phyloP scores from a whole-genome alignment of 345 rosid genomes.

The Hibiscus tridactylites region DNA sequence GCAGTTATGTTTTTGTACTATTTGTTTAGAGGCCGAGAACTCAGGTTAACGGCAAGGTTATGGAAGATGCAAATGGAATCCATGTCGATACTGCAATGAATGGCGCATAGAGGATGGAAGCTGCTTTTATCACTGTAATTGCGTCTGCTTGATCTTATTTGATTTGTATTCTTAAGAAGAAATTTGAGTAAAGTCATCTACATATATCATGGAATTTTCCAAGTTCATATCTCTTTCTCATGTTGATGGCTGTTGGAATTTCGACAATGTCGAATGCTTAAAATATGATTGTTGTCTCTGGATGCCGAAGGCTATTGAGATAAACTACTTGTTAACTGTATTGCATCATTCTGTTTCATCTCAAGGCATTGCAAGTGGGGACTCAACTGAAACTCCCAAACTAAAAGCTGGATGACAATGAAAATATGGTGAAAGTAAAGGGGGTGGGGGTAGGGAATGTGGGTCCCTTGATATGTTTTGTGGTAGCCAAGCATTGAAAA shows the following conservation, averaged over 20 bases:
- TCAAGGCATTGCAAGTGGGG: not conserved
- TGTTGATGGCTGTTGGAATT: not conserved
- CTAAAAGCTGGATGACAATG: not conserved
- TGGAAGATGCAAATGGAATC: constrained; percentile 55
- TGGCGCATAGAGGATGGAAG: constrained; percentile 50
- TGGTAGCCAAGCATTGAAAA: no score
- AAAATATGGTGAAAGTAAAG: not conserved
- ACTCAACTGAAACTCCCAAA: not conserved
- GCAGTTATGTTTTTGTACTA: not conserved
- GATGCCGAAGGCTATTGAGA: constrained; percentile 10
- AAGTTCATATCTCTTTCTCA: not conserved
- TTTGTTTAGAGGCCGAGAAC: constrained; percentile 62
- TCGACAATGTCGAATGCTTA: not conserved
- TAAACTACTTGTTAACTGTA: not conserved
- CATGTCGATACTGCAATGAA: constrained; percentile 65
- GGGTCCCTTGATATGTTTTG: not conserved
- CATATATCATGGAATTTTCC: constrained; percentile 18
- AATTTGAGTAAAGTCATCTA: constrained; percentile 7
- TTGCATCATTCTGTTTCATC: not conserved
- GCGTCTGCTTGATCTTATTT: constrained; percentile 9
- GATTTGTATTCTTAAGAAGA: constrained; percentile 24
- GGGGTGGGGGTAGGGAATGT: no score
- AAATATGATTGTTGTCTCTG: not conserved
- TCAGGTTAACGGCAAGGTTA: constrained; percentile 74
- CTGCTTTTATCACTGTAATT: not conserved